phyloP scores from a whole-genome alignment of 208 protist genomes.

The Leishmania martiniquensis region DNA sequence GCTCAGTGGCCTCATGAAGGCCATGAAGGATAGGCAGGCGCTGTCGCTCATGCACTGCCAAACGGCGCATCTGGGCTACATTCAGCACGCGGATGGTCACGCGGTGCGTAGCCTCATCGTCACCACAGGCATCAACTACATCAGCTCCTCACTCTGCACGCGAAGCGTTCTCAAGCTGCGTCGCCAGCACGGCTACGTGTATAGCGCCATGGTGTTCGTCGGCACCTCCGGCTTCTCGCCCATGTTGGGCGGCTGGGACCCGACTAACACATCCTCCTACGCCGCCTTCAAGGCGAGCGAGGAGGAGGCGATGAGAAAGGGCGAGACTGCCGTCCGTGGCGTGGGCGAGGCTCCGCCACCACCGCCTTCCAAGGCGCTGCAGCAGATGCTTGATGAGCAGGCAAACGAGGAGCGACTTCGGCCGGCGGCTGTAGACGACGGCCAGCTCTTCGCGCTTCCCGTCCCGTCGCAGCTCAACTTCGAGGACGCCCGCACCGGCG shows the following conservation, averaged over 20 bases:
- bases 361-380: constrained; percentile 20
- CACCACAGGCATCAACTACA: constrained; percentile 61
- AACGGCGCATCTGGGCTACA: constrained; percentile 43
- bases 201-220: constrained; percentile 48
- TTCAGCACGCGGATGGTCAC: constrained; percentile 39
- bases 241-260: constrained; percentile 58
- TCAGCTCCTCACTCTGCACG: constrained; percentile 55
- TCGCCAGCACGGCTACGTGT: constrained; percentile 23
- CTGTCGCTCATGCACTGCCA: constrained; percentile 46
- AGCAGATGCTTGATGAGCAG: constrained; percentile 22
- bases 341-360: constrained; percentile 2
- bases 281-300: constrained; percentile 9
- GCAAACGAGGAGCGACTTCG: constrained; percentile 8
- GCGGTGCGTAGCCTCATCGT: constrained; percentile 37
- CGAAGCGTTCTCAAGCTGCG: constrained; percentile 33
- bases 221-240: constrained; percentile 70
- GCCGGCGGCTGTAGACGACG: constrained; percentile 5
- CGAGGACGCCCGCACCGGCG: constrained; percentile 18
- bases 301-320: constrained; percentile 11
- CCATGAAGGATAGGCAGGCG: constrained; percentile 32
- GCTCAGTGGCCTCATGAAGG: constrained; percentile 38
- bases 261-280: constrained; percentile 44
- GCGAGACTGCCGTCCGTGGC: constrained; percentile 7
- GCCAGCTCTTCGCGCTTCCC: constrained; percentile 6
- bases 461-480: constrained; percentile 36